Conservation (phyloP, 1,284 basidiomycete genomes). For the Pulchroboletus neoregius region DNA sequence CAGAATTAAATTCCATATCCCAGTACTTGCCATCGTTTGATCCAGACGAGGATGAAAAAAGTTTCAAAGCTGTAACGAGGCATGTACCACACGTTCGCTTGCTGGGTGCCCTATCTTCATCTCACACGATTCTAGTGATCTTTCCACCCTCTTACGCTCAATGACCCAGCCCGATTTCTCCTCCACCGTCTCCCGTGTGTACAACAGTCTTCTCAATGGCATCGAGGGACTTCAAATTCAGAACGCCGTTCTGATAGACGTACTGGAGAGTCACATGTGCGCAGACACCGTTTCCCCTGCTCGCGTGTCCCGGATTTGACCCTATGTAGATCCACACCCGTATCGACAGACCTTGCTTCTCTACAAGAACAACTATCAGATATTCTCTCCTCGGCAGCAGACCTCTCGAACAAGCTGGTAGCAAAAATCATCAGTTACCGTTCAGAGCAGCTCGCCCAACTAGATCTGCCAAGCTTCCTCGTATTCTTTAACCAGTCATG, state of each 20-base stretch:
- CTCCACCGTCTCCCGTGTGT: constrained; percentile 58
- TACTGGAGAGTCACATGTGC: constrained; percentile 52
- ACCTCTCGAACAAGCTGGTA: constrained; percentile 78
- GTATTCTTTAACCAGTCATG: constrained; percentile 82
- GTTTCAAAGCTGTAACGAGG: constrained; percentile 35
- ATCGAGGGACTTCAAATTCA: constrained; percentile 74
- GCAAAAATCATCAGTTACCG: constrained; percentile 78
- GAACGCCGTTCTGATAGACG: constrained; percentile 55
- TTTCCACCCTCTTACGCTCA: constrained; percentile 58
- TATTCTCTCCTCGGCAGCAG: constrained; percentile 74
- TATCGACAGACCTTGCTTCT: constrained; percentile 39
- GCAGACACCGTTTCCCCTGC: constrained; percentile 13
- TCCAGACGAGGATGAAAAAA: constrained; percentile 48
- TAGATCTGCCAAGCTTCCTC: constrained; percentile 75
- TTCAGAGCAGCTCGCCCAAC: constrained; percentile 70
- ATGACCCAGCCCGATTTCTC: constrained; percentile 74
- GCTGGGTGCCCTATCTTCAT: background rate
- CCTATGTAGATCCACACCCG: constrained; percentile 33
- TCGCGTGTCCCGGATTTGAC: constrained; percentile 9
- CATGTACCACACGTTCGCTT: constrained; percentile 21
- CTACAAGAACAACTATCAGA: constrained; percentile 65
- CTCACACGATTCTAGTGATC: constrained; percentile 36
- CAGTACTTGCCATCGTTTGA: constrained; percentile 61
- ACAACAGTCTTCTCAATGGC: constrained; percentile 61
- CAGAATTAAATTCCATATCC: constrained; percentile 4